Evolutionary conservation across 345 rosid genomes (phyloP).

Genomic region (Acer negundo): DNA sequence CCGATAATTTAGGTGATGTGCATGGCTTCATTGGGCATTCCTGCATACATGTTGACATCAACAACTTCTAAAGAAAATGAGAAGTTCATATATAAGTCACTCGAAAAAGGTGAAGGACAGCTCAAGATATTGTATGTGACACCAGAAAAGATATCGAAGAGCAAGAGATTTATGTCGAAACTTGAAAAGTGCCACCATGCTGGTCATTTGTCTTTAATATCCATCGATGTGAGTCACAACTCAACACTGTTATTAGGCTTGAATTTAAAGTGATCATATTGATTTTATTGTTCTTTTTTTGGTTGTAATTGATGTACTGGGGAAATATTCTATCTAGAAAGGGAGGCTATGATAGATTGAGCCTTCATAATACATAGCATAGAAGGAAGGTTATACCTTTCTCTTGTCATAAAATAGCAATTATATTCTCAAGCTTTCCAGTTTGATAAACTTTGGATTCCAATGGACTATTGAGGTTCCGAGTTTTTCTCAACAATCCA

Average conservation of each 20-base stretch:
- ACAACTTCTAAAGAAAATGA: constrained; percentile 84
- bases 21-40: constrained; percentile 79
- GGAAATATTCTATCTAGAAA: neutral
- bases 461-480: too few relatives aligned
- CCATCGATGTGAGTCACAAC: constrained; percentile 72
- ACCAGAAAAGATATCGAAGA: constrained; percentile 94
- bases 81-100: constrained; percentile 85
- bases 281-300: neutral
- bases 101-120: constrained; percentile 87
- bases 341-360: neutral
- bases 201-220: constrained; percentile 75
- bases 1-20: constrained; percentile 78
- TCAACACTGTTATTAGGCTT: neutral
- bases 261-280: neutral
- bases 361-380: neutral
- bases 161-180: constrained; percentile 99
- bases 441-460: neutral
- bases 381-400: neutral
- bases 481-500: too few relatives aligned
- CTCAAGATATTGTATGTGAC: constrained; percentile 87
- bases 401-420: neutral
- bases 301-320: neutral
- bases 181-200: constrained; percentile 85
- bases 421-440: neutral
- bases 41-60: constrained; percentile 86